Conservation (phyloP, 1,139 yeast species). For the Geotrichum cucujoidarum region DNA sequence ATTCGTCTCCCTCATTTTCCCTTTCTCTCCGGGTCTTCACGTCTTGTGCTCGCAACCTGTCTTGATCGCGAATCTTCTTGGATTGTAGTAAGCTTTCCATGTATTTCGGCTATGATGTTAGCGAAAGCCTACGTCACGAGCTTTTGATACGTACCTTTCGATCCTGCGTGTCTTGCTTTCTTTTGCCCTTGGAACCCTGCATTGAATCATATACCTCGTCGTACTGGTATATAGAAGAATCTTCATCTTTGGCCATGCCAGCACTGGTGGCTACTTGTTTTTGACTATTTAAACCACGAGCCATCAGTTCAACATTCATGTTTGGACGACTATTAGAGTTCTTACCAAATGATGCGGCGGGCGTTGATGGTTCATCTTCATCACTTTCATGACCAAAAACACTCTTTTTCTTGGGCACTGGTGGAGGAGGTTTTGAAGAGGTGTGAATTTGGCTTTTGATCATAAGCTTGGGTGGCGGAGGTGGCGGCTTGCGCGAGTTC, state of each 20-base stretch:
- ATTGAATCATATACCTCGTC: conserved; percentile 40
- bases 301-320: conserved; percentile 26
- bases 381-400: conserved; percentile 13
- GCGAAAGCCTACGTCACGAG: no score
- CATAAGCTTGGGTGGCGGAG: conserved; percentile 20
- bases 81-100: conserved; percentile 40
- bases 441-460: conserved; percentile 6
- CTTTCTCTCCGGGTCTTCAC: conserved; percentile 29
- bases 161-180: conserved; percentile 17
- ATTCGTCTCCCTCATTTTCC: conserved; percentile 37
- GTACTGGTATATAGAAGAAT: conserved; percentile 33
- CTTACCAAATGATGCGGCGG: conserved; percentile 9
- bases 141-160: conserved; percentile 20
- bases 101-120: conserved; percentile 41
- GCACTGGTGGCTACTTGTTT: conserved; percentile 17
- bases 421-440: conserved; percentile 3
- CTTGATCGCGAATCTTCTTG: conserved; percentile 40
- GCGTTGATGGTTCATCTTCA: conserved; percentile 18
- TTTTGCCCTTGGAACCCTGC: conserved; percentile 31
- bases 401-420: conserved; percentile 11
- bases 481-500: conserved; percentile 16
- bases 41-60: conserved; percentile 37
- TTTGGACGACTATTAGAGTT: conserved; percentile 7
- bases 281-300: conserved; percentile 24
- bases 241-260: conserved; percentile 20